These are phyloP conservation scores for Kwoniella pini DNA, from an alignment of 768 basidiomycete genomes.

Conservation along the genomic window DNA sequence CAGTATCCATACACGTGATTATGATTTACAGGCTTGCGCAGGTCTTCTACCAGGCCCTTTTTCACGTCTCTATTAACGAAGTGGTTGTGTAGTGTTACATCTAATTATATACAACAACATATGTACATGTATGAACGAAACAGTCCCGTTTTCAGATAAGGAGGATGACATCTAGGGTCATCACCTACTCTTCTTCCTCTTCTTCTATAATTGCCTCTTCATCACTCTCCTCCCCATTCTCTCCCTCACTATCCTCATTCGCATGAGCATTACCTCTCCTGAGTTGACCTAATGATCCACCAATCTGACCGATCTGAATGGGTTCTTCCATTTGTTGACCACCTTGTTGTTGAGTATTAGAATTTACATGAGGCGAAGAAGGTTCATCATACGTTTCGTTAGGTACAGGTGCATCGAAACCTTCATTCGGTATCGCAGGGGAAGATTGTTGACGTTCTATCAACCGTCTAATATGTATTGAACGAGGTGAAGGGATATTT, in stretches of 20 bases:
- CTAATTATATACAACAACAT: too few species aligned
- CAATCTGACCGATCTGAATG: not conserved
- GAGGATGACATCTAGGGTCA: too few species aligned
- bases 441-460: conserved; percentile 36
- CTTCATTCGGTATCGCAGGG: conserved; percentile 28
- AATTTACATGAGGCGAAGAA: not conserved
- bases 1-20: too few species aligned
- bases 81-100: too few species aligned
- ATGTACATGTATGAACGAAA: too few species aligned
- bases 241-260: not conserved
- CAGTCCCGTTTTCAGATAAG: too few species aligned
- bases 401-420: conserved; percentile 48
- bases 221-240: conserved; percentile 6
- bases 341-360: not conserved
- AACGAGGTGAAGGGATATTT: conserved; percentile 26
- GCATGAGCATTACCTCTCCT: not conserved
- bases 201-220: not conserved
- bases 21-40: too few species aligned
- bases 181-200: not conserved
- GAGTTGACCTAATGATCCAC: not conserved
- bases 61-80: too few species aligned
- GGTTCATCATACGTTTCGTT: conserved; percentile 43
- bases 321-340: not conserved
- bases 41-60: too few species aligned
- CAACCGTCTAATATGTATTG: conserved; percentile 34